Evolutionary conservation across 2,329 filamentous ascomycete genomes (phyloP).

Genomic region (Pyricularia sp.): DNA sequence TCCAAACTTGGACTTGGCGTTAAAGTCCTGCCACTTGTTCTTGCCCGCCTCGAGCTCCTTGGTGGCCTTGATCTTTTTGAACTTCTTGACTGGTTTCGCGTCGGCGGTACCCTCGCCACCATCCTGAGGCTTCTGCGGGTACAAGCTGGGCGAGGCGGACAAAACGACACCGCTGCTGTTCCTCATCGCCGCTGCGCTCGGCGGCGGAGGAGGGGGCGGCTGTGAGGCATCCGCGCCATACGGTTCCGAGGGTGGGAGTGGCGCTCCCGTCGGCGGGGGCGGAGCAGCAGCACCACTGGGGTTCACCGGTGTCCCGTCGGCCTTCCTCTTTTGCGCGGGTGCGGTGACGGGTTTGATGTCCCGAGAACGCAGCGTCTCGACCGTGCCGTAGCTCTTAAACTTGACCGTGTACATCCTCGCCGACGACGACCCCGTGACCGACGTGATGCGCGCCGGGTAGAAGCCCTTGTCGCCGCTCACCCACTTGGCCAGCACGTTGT

Average conservation of each 20-base stretch:
- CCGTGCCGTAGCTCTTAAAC: constrained; percentile 84
- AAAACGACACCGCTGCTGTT: constrained; percentile 38
- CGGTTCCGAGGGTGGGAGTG: constrained; percentile 19
- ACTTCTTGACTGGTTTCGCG: constrained; percentile 67
- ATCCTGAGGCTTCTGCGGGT: constrained; percentile 38
- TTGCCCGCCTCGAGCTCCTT: constrained; percentile 87
- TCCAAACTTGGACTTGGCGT: constrained; percentile 62
- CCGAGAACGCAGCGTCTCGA: constrained; percentile 70
- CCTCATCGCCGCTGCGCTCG: constrained; percentile 11
- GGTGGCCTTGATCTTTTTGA: constrained; percentile 86
- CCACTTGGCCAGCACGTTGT: constrained; percentile 87
- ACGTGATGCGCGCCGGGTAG: constrained; percentile 88
- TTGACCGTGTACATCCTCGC: constrained; percentile 90
- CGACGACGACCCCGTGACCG: constrained; percentile 83
- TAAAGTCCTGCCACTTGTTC: constrained; percentile 92
- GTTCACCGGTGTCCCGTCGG: constrained; percentile 58
- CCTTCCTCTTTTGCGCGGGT: constrained; percentile 70
- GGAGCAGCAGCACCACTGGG: constrained; percentile 30
- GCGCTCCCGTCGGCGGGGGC: constrained; percentile 24
- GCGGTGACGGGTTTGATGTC: constrained; percentile 59
- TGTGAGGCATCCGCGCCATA: constrained; percentile 31
- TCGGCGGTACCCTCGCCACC: constrained; percentile 52
- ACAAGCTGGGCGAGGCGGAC: constrained; percentile 47
- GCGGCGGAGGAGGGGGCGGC: constrained; percentile 20
- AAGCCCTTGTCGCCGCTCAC: constrained; percentile 79